These are phyloP conservation scores for Zanthoxylum bungeanum DNA, from an alignment of 345 rosid species.

Conservation along the genomic window DNA sequence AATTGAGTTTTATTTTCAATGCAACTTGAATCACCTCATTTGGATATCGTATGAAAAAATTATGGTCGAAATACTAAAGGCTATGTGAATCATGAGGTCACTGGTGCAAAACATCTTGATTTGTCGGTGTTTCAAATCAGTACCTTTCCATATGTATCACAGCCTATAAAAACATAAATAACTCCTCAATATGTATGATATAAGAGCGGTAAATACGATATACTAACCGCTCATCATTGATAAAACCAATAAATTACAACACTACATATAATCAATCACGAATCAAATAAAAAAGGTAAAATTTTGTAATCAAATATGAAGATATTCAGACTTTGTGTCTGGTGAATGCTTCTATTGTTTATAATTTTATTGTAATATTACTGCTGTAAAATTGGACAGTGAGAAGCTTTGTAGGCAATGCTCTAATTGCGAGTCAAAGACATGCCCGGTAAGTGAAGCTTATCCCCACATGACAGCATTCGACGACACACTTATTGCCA, in stretches of 20 bases:
- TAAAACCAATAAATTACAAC: constrained; percentile 4
- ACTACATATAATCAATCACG: background rate
- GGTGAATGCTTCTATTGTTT: constrained; percentile 15
- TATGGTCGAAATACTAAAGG: too few species aligned
- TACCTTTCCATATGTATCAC: too few species aligned
- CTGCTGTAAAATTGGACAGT: constrained; percentile 17
- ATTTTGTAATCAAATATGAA: constrained; percentile 4
- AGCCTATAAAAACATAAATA: too few species aligned
- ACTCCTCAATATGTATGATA: too few species aligned
- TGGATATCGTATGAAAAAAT: too few species aligned
- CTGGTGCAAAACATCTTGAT: too few species aligned
- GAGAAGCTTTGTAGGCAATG: constrained; percentile 41
- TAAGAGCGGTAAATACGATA: too few species aligned
- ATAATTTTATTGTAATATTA: background rate
- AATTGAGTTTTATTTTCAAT: too few species aligned
- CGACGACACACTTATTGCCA: constrained; percentile 33
- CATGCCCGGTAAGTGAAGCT: constrained; percentile 42
- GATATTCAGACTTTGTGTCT: background rate
- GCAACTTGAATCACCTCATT: too few species aligned
- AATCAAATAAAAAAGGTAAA: background rate
- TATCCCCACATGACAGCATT: constrained; percentile 46
- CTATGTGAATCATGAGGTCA: too few species aligned
- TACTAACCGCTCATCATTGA: too few species aligned
- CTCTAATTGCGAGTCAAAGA: constrained; percentile 23
- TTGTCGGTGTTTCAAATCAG: too few species aligned